Conservation (phyloP, 805 yeast species). For the Metschnikowia similis region DNA sequence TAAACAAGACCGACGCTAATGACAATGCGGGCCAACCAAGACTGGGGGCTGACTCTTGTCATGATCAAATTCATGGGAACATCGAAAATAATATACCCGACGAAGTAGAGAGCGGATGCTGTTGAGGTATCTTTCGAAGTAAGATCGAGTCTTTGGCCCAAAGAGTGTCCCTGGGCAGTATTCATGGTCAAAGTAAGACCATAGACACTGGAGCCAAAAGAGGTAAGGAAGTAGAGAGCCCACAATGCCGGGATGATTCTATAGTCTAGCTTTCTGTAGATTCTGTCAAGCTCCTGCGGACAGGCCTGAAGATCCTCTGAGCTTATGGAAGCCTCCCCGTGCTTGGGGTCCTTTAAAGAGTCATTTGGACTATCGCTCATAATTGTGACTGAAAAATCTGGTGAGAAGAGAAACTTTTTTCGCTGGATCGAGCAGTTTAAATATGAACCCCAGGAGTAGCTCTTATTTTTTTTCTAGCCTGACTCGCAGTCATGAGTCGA, state of each 20-base stretch:
- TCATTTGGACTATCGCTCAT: not conserved
- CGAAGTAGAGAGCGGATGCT: conserved; percentile 78
- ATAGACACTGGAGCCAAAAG: conserved; percentile 73
- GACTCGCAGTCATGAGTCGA: conserved; percentile 17
- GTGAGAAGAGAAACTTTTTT: not conserved
- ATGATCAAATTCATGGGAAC: conserved; percentile 82
- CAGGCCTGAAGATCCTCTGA: conserved; percentile 2
- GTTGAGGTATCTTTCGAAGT: conserved; percentile 57
- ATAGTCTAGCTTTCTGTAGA: conserved; percentile 59
- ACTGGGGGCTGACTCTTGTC: conserved; percentile 81
- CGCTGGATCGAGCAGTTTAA: not conserved
- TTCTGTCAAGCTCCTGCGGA: conserved; percentile 38
- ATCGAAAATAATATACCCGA: conserved; percentile 79
- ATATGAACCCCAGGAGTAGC: not conserved
- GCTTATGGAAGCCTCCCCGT: conserved; percentile 10
- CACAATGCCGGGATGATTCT: conserved; percentile 81
- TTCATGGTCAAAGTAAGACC: conserved; percentile 84
- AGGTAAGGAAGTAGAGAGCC: conserved; percentile 72
- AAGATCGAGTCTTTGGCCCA: conserved; percentile 47
- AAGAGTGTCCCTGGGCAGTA: conserved; percentile 53
- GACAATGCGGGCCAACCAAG: conserved; percentile 78
- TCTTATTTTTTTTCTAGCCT: conserved; percentile 2
- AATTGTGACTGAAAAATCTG: not conserved
- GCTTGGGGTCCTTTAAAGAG: conserved; percentile 1
- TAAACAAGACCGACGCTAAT: conserved; percentile 74